phyloP scores from a whole-genome alignment of 495 filamentous ascomycete species.

The Stereocaulon alpinum region DNA sequence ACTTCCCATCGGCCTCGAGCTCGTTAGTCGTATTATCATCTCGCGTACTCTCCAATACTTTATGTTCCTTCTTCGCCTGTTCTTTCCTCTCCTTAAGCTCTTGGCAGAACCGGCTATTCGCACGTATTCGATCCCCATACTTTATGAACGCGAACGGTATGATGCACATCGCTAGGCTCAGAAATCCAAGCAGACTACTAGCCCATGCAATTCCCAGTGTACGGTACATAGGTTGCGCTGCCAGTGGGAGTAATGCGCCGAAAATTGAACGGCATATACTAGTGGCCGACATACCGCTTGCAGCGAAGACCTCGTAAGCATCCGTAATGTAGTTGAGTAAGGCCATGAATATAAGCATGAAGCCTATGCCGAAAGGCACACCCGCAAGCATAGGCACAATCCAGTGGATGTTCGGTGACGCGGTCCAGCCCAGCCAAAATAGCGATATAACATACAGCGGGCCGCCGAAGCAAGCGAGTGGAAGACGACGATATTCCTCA shows the following conservation, averaged over 20 bases:
- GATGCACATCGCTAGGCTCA: conserved; percentile 32
- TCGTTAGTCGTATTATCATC: neutral
- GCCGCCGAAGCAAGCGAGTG: conserved; percentile 53
- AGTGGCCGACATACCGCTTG: conserved; percentile 56
- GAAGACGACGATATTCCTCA: conserved; percentile 52
- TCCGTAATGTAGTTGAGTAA: conserved; percentile 66
- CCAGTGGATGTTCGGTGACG: conserved; percentile 44
- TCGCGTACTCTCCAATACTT: neutral
- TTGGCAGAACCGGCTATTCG: conserved; percentile 19
- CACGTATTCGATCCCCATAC: conserved; percentile 31
- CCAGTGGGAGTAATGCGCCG: conserved; percentile 45
- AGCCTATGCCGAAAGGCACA: conserved; percentile 55
- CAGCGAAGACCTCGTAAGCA: conserved; percentile 62
- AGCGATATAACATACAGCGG: conserved; percentile 51
- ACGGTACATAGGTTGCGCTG: conserved; percentile 34
- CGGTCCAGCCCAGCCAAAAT: conserved; percentile 68
- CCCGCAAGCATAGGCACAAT: conserved; percentile 58
- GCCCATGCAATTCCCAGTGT: conserved; percentile 37
- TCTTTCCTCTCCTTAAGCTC: conserved; percentile 14
- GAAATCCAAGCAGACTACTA: conserved; percentile 37
- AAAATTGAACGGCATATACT: conserved; percentile 48
- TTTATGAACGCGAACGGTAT: conserved; percentile 34
- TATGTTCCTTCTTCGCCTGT: neutral
- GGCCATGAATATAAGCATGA: conserved; percentile 43
- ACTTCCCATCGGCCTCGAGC: neutral